Conservation (phyloP, 768 basidiomycete genomes). For the Termitomyces sp. region DNA sequence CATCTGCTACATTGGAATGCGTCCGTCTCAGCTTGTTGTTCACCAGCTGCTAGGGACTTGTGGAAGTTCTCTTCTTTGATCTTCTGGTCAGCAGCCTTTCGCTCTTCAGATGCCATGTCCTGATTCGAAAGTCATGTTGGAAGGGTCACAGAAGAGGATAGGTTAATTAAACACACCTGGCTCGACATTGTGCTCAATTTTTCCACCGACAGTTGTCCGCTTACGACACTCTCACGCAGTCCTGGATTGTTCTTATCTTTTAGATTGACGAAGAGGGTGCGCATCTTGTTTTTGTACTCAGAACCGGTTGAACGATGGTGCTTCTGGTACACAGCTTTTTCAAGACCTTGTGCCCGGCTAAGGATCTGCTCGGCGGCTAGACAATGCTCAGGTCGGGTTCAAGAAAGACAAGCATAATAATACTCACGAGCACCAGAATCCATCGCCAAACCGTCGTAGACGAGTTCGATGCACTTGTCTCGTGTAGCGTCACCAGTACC, state of each 20-base stretch:
- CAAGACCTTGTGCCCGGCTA: slow-evolving; percentile 63
- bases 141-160: background rate
- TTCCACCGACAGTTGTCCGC: slow-evolving; percentile 69
- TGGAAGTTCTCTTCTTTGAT: slow-evolving; percentile 86
- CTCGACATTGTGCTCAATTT: slow-evolving; percentile 79
- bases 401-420: background rate
- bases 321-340: slow-evolving; percentile 57
- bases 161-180: slow-evolving; percentile 46
- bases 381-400: background rate
- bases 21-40: slow-evolving; percentile 92
- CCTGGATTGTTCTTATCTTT: slow-evolving; percentile 94
- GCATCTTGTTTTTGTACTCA: slow-evolving; percentile 75
- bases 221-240: slow-evolving; percentile 79
- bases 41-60: slow-evolving; percentile 85
- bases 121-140: slow-evolving; percentile 22
- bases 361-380: slow-evolving; percentile 70
- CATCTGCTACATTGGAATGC: slow-evolving; percentile 97
- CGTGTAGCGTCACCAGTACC: slow-evolving; percentile 69
- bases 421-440: slow-evolving; percentile 88
- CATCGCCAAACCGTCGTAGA: slow-evolving; percentile 86
- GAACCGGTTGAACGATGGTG: slow-evolving; percentile 35
- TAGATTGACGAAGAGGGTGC: slow-evolving; percentile 87
- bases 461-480: slow-evolving; percentile 83
- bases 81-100: slow-evolving; percentile 77
- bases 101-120: slow-evolving; percentile 97